A percentile compares a stretch with the other conserved stretches of the same genome.
These are phyloP conservation scores for Pseudonitzschia delicatissima DNA, from an alignment of 108 stramenopile genomes.

Conservation along the genomic window DNA sequence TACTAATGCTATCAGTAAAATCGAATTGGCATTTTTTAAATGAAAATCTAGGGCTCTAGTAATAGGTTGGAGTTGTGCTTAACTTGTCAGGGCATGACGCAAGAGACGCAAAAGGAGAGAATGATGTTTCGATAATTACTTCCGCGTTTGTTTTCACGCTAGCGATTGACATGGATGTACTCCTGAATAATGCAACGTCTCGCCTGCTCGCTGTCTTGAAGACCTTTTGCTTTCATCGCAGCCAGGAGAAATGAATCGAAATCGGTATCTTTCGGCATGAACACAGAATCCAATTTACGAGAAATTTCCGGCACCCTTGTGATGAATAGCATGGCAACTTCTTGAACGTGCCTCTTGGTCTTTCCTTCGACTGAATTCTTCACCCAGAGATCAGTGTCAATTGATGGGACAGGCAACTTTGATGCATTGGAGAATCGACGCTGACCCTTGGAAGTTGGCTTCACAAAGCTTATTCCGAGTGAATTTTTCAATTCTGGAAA, in stretches of 20 bases:
- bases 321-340: conserved; percentile 29
- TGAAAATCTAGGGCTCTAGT: too few species aligned
- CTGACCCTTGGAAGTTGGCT: conserved; percentile 20
- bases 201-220: not conserved
- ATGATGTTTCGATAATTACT: too few species aligned
- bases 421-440: conserved; percentile 24
- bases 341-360: conserved; percentile 16
- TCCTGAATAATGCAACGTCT: not conserved
- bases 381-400: conserved; percentile 19
- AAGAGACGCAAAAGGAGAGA: too few species aligned
- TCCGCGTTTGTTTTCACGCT: not conserved
- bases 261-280: not conserved
- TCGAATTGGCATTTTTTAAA: too few species aligned
- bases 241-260: not conserved
- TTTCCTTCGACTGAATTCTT: conserved; percentile 26
- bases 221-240: not conserved
- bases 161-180: not conserved
- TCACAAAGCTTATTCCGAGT: conserved; percentile 17
- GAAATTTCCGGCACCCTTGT: conserved; percentile 23
- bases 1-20: too few species aligned
- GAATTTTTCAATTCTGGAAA: conserved; percentile 43
- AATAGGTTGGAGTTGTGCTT: too few species aligned
- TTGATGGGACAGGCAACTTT: not conserved
- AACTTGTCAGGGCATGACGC: too few species aligned
- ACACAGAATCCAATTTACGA: conserved; percentile 15